phyloP scores from a whole-genome alignment of 1,139 yeast species.

The Sugiyamaella grinbergsii region DNA sequence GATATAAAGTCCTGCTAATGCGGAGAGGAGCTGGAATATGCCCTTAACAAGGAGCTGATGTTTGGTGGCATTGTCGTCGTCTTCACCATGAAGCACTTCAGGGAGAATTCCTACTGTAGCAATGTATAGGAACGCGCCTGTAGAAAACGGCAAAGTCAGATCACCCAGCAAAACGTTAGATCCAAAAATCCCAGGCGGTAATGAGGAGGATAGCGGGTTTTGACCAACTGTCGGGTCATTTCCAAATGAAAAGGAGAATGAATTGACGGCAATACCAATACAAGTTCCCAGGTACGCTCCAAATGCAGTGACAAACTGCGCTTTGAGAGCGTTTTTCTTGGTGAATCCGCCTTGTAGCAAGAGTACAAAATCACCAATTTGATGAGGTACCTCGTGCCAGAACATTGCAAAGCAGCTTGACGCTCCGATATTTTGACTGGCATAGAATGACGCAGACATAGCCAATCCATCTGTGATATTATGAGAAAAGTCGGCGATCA shows the following conservation, averaged over 20 bases:
- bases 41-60: constrained; percentile 44
- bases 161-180: constrained; percentile 54
- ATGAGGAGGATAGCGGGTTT: constrained; percentile 5
- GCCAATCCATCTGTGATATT: constrained; percentile 74
- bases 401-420: constrained; percentile 66
- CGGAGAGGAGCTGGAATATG: constrained; percentile 48
- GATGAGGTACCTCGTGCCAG: constrained; percentile 75
- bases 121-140: constrained; percentile 69
- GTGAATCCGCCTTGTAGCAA: constrained; percentile 65
- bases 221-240: constrained; percentile 32
- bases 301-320: constrained; percentile 61
- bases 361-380: constrained; percentile 71
- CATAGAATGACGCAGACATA: constrained; percentile 64
- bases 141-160: constrained; percentile 64
- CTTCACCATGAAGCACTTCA: constrained; percentile 53
- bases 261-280: constrained; percentile 56
- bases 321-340: constrained; percentile 60
- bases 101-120: constrained; percentile 69
- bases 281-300: constrained; percentile 68
- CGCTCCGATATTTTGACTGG: constrained; percentile 58
- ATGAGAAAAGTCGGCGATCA: constrained; percentile 67
- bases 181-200: constrained; percentile 49
- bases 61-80: constrained; percentile 35
- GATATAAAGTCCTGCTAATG: constrained; percentile 52
- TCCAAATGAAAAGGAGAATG: constrained; percentile 33